These are phyloP conservation scores for Skeletonema potamos DNA, from an alignment of 108 stramenopile species.

Conservation along the genomic window DNA sequence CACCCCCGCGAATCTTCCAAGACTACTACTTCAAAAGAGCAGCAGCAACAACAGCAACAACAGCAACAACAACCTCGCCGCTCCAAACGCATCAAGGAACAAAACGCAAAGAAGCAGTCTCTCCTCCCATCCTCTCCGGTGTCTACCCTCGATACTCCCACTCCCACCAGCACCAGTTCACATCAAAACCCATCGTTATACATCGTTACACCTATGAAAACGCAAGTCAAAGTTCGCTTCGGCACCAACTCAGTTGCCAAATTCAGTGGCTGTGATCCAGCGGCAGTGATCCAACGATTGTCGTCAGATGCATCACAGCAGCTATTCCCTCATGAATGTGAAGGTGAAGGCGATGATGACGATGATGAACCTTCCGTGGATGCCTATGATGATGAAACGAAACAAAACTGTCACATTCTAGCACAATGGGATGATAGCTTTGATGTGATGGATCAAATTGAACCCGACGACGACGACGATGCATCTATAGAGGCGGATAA, in stretches of 20 bases:
- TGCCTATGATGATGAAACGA: conserved; percentile 2
- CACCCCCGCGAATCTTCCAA: not conserved
- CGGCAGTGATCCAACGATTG: not conserved
- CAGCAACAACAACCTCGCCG: not conserved
- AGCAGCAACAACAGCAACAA: not conserved
- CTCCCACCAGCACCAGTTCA: not conserved
- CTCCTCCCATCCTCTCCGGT: not conserved
- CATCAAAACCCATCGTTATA: not conserved
- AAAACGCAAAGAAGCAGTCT: not conserved
- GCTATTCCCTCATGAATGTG: not conserved
- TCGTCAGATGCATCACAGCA: not conserved
- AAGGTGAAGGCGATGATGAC: not conserved
- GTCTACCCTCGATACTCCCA: not conserved
- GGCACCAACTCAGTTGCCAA: not conserved
- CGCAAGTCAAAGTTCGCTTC: not conserved
- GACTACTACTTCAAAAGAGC: not conserved
- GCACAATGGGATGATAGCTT: conserved; percentile 4
- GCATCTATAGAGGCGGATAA: not conserved
- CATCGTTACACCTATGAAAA: not conserved
- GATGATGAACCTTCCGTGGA: not conserved
- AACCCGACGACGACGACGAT: not conserved
- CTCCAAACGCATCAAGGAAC: not conserved
- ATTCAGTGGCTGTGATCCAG: not conserved
- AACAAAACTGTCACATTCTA: not conserved
- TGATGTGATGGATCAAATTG: not conserved